Base-by-base conservation (phyloP, 805 yeast species). In the Ogataea pignaliae region DNA sequence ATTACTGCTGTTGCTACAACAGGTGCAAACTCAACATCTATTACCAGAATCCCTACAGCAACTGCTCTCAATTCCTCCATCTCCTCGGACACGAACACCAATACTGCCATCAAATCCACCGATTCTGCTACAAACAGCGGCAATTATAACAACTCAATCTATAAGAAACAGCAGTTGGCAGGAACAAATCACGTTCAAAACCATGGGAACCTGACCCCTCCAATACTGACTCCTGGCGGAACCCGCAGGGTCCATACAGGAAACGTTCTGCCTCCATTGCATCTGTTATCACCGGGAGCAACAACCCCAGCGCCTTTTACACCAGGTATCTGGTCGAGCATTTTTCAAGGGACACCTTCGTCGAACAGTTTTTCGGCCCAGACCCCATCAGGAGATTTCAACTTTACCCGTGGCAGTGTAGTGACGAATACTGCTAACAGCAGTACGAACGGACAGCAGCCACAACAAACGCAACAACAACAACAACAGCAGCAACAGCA, bases 191-290 rank as follows among this genome's bases (percentile, higher is more conserved):
- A n/a, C n/a, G n/a, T n/a, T n/a, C n/a, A n/a, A n/a, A n/a, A n/a
- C 26, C 28, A 31, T 39, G 18, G 30, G 10, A 40, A 12, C 17
- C 29, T 36, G 16, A 31, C 43, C 10, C 79, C 80, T 3, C 71
- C 80, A 1, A 54, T 75, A 6, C 62, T 74, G 37, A 76, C 82
- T 0, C 82, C 83, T 0, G 81, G 81, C 0, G 82, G 81, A 3
- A 48, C 62, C 2, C 63, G 79, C 37, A 63, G 76, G 34, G 40
- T 47, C 2, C 46, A 56, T 6, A 46, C 56, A 2, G 45, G 57
- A 16, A 57, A 57, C 43, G 58, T 64, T 8, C 62, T 78, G 29
- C 83, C 81, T 0, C 81, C 81, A 0, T 57, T 77, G 28, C 60
- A 63, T 3, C 50, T 75, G 30, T 42, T 72, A 31, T 65, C 78